These are phyloP conservation scores for Hypoxylon sp. DNA, from an alignment of 2,329 filamentous ascomycete genomes.

Conservation along the genomic window DNA sequence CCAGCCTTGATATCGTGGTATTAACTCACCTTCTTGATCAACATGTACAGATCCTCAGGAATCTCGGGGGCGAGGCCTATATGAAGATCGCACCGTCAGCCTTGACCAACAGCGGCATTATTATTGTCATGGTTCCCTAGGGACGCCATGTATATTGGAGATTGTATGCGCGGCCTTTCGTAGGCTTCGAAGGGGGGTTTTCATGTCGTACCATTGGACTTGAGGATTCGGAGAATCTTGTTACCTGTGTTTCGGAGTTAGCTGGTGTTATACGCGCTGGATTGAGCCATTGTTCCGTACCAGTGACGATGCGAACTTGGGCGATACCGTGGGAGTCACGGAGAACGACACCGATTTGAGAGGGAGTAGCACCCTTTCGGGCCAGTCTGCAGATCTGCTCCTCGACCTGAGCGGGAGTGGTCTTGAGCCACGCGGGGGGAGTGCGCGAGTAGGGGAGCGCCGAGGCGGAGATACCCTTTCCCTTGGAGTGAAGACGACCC, in stretches of 20 bases:
- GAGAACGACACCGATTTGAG: conserved; percentile 98
- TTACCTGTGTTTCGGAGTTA: conserved; percentile 75
- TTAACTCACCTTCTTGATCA: conserved; percentile 95
- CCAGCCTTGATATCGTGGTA: not conserved
- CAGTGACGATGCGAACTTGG: conserved; percentile 97
- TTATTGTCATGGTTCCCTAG: conserved; percentile 28
- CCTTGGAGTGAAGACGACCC: conserved; percentile 99
- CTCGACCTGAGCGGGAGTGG: conserved; percentile 96
- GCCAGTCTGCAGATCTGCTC: conserved; percentile 99
- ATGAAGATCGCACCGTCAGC: conserved; percentile 91
- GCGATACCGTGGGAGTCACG: conserved; percentile 98
- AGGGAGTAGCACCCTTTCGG: conserved; percentile 98
- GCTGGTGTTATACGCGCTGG: not conserved
- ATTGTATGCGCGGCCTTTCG: conserved; percentile 43
- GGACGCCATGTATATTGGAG: conserved; percentile 32
- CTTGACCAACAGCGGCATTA: conserved; percentile 89
- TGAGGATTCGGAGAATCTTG: conserved; percentile 99
- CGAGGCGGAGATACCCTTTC: conserved; percentile 98
- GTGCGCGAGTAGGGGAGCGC: conserved; percentile 97
- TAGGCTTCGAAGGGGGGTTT: conserved; percentile 35
- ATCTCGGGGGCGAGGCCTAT: conserved; percentile 98
- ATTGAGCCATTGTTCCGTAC: conserved; percentile 68
- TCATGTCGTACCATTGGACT: conserved; percentile 90
- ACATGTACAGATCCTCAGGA: conserved; percentile 99
- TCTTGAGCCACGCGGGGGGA: conserved; percentile 96